A percentile compares a stretch with the other conserved stretches of the same genome.
Conservation (phyloP, 257 asterid genomes). For the Paraleonurus japonicus region DNA sequence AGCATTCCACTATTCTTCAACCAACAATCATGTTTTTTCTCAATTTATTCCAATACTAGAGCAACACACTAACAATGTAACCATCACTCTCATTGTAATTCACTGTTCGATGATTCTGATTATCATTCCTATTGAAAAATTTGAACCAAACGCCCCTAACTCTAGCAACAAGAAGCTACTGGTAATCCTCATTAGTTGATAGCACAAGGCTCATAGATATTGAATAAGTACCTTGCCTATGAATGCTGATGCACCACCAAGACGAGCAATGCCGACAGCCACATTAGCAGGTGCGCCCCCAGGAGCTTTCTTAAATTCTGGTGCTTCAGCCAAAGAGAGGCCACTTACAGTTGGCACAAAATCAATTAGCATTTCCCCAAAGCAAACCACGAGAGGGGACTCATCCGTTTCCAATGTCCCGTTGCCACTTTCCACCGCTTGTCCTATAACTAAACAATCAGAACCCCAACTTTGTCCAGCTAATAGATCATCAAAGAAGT, state of each 20-base stretch:
- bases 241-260: slow-evolving; percentile 94
- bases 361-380: slow-evolving; percentile 98
- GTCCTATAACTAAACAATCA: slow-evolving; percentile 38
- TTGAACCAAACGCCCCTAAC: neutral
- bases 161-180: neutral
- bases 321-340: slow-evolving; percentile 85
- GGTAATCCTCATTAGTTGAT: neutral
- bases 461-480: neutral
- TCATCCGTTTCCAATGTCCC: slow-evolving; percentile 54
- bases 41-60: neutral
- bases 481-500: neutral
- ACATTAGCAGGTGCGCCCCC: slow-evolving; percentile 99
- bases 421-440: slow-evolving; percentile 51
- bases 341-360: slow-evolving; percentile 92
- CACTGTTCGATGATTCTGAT: neutral
- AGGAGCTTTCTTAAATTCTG: slow-evolving; percentile 94
- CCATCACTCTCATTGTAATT: neutral
- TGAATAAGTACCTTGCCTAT: slow-evolving; percentile 70
- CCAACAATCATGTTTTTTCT: neutral
- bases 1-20: neutral
- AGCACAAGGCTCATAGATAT: neutral
- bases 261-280: slow-evolving; percentile 98
- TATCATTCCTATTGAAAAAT: neutral
- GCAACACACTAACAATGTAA: neutral
- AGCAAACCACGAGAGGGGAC: slow-evolving; percentile 81